These are phyloP conservation scores for Pilasporangium apinafurcum DNA, from an alignment of 352 stramenopile genomes.

Conservation along the genomic window DNA sequence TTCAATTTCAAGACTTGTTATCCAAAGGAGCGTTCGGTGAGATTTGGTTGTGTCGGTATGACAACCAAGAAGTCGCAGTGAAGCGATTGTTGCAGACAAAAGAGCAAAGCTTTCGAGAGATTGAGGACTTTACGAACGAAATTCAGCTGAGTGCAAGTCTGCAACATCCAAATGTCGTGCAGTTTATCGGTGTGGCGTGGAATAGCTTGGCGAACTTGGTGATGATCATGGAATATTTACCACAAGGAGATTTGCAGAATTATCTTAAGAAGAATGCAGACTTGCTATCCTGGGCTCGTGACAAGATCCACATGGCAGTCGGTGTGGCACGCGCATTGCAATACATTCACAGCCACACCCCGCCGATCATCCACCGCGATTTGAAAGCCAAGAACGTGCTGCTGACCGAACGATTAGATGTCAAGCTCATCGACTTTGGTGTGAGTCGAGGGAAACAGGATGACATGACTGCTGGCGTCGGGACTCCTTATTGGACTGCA, in stretches of 20 bases:
- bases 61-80: slow-evolving; percentile 27
- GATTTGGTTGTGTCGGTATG: slow-evolving; percentile 29
- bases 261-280: slow-evolving; percentile 20
- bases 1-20: slow-evolving; percentile 26
- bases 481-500: slow-evolving; percentile 11
- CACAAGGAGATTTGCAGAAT: slow-evolving; percentile 32
- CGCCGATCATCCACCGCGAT: slow-evolving; percentile 49
- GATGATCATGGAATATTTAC: slow-evolving; percentile 34
- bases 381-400: slow-evolving; percentile 53
- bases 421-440: slow-evolving; percentile 56
- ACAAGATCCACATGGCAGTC: slow-evolving; percentile 34
- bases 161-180: slow-evolving; percentile 48
- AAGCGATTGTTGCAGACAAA: slow-evolving; percentile 34
- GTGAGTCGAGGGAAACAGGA: slow-evolving; percentile 23
- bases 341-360: slow-evolving; percentile 35
- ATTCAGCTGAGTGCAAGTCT: slow-evolving; percentile 46
- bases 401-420: slow-evolving; percentile 27
- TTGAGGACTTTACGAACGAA: slow-evolving; percentile 49
- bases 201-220: slow-evolving; percentile 52
- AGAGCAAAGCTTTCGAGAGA: slow-evolving; percentile 32
- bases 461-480: slow-evolving; percentile 13
- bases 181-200: slow-evolving; percentile 51
- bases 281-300: slow-evolving; percentile 5
- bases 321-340: slow-evolving; percentile 33
- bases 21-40: slow-evolving; percentile 31